phyloP scores from a whole-genome alignment of 2,329 filamentous ascomycete species.

The Coleophoma cylindrospora region DNA sequence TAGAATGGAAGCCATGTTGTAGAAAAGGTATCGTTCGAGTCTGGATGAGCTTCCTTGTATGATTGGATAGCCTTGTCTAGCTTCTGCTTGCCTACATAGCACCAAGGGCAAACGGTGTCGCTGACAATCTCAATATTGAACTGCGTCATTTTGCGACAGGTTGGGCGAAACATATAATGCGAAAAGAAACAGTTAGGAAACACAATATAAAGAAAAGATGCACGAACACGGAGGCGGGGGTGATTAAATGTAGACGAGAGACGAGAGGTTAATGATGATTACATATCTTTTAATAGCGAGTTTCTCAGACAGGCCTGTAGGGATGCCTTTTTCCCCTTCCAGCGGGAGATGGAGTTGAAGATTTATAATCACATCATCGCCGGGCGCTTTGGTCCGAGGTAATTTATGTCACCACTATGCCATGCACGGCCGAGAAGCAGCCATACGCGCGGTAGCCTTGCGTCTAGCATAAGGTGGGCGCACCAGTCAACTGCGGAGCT shows the following conservation, averaged over 20 bases:
- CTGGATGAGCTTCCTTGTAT: conserved; percentile 58
- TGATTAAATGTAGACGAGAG: neutral
- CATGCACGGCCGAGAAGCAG: too few species aligned
- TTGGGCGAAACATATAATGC: conserved; percentile 15
- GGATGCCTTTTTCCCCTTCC: too few species aligned
- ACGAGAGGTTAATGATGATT: neutral
- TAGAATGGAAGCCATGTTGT: conserved; percentile 78
- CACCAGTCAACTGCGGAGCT: too few species aligned
- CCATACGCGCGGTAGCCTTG: too few species aligned
- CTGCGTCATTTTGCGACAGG: conserved; percentile 53
- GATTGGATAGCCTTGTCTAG: conserved; percentile 66
- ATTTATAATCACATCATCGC: too few species aligned
- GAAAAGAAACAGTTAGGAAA: neutral
- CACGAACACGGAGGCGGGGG: neutral
- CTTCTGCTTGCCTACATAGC: conserved; percentile 76
- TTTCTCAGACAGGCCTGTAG: too few species aligned
- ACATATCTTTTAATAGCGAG: too few species aligned
- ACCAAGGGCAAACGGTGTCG: conserved; percentile 77
- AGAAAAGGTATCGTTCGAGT: conserved; percentile 62
- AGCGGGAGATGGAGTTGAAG: too few species aligned
- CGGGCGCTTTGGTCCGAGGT: too few species aligned
- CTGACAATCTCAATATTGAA: conserved; percentile 74
- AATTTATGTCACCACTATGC: too few species aligned
- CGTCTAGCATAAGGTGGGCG: too few species aligned
- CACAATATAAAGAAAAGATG: neutral